These are phyloP conservation scores for Aspergillus sp. DNA, from an alignment of 2,329 filamentous ascomycete genomes.

Conservation along the genomic window DNA sequence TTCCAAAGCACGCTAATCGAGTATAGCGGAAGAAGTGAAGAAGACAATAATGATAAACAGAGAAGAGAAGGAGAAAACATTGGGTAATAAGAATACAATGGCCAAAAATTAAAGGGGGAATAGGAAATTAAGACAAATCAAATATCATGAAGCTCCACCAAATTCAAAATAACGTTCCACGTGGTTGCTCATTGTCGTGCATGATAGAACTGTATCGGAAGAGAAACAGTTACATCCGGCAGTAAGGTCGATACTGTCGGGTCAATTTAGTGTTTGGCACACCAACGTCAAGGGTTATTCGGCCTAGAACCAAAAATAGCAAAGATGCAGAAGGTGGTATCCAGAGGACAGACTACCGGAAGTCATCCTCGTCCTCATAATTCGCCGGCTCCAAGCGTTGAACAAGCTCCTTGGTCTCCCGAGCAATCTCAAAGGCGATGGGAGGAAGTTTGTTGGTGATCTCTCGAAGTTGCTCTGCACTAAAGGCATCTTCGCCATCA, in stretches of 20 bases:
- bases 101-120: not conserved
- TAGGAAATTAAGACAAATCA: not conserved
- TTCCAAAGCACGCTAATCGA: constrained; percentile 8
- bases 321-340: constrained; percentile 4
- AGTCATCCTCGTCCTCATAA: constrained; percentile 35
- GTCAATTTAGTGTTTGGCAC: not conserved
- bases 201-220: constrained; percentile 13
- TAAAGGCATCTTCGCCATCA: constrained; percentile 57
- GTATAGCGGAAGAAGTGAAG: constrained; percentile 12
- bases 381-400: constrained; percentile 41
- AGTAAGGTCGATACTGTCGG: constrained; percentile 4
- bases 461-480: constrained; percentile 45
- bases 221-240: constrained; percentile 7
- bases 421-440: constrained; percentile 80
- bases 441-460: constrained; percentile 71
- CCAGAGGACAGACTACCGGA: constrained; percentile 22
- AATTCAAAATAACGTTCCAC: constrained; percentile 19
- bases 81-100: too few relatives aligned
- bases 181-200: constrained; percentile 21
- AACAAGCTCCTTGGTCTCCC: constrained; percentile 73
- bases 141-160: constrained; percentile 14
- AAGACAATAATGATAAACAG: constrained; percentile 8
- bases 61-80: not conserved
- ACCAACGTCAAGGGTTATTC: too few relatives aligned
- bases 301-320: constrained; percentile 4